Evolutionary conservation across 306 rosid species (phyloP).

Genomic region (Malus fusca): DNA sequence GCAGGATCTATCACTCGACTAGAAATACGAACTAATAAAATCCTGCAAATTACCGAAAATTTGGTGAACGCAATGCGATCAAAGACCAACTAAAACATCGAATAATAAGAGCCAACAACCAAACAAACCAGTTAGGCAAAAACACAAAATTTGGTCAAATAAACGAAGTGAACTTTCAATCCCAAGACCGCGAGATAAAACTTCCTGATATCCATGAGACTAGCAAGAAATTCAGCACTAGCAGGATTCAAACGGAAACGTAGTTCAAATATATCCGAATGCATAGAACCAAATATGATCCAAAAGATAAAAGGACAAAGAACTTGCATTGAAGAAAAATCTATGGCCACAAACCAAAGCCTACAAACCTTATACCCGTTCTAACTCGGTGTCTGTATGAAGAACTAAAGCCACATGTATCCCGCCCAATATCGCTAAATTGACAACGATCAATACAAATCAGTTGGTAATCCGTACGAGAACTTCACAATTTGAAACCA

Average conservation of each 20-base stretch:
- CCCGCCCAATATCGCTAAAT: not conserved
- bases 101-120: too few relatives aligned
- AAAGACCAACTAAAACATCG: too few relatives aligned
- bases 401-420: not conserved
- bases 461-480: too few relatives aligned
- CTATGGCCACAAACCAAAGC: not conserved
- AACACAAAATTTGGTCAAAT: too few relatives aligned
- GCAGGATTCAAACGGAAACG: not conserved
- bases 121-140: too few relatives aligned
- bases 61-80: not conserved
- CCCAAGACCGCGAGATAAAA: not conserved
- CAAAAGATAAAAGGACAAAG: accelerated
- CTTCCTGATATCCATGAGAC: not conserved
- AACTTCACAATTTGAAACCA: not conserved
- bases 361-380: not conserved
- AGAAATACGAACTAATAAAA: too few relatives aligned
- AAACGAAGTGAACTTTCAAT: not conserved
- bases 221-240: not conserved
- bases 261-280: not conserved
- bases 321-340: not conserved
- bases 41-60: not conserved
- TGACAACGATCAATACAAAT: not conserved
- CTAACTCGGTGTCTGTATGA: not conserved
- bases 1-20: too few relatives aligned
- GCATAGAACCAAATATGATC: not conserved